Evolutionary conservation across 1,284 basidiomycete species (phyloP).

Genomic region (Abortiporus biennis): DNA sequence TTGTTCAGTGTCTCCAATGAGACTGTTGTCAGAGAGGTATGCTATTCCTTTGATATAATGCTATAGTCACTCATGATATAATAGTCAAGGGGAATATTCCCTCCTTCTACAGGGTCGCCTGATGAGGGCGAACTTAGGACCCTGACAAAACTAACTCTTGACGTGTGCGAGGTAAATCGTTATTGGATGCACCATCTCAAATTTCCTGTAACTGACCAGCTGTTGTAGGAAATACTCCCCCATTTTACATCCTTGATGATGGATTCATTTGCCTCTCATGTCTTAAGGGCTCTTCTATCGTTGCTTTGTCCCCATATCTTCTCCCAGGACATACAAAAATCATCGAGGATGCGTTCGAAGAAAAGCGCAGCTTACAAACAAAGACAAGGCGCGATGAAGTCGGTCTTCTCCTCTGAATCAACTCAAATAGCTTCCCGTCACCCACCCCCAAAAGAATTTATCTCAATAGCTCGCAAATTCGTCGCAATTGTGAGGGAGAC

Average conservation of each 20-base stretch:
- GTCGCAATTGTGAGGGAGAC: slow-evolving; percentile 47
- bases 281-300: slow-evolving; percentile 72
- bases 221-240: slow-evolving; percentile 67
- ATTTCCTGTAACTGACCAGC: too few species aligned
- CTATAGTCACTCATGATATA: slow-evolving; percentile 1
- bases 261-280: slow-evolving; percentile 86
- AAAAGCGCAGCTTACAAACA: slow-evolving; percentile 74
- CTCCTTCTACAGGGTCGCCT: slow-evolving; percentile 40
- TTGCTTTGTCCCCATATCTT: slow-evolving; percentile 60
- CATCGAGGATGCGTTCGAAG: slow-evolving; percentile 57
- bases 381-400: slow-evolving; percentile 68
- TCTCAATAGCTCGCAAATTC: slow-evolving; percentile 42
- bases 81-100: slow-evolving; percentile 60
- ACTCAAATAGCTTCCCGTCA: neutral
- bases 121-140: slow-evolving; percentile 68
- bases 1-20: slow-evolving; percentile 68
- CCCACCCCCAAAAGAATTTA: slow-evolving; percentile 47
- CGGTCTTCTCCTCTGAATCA: slow-evolving; percentile 48
- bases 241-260: slow-evolving; percentile 60
- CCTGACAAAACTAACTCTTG: slow-evolving; percentile 61
- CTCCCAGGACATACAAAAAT: slow-evolving; percentile 26
- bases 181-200: too few species aligned
- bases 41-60: slow-evolving; percentile 13
- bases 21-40: slow-evolving; percentile 79
- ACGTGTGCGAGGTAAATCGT: slow-evolving; percentile 58